These are phyloP conservation scores for Saccharomycopsis crataegensis DNA, from an alignment of 1,139 yeast species.

Conservation along the genomic window DNA sequence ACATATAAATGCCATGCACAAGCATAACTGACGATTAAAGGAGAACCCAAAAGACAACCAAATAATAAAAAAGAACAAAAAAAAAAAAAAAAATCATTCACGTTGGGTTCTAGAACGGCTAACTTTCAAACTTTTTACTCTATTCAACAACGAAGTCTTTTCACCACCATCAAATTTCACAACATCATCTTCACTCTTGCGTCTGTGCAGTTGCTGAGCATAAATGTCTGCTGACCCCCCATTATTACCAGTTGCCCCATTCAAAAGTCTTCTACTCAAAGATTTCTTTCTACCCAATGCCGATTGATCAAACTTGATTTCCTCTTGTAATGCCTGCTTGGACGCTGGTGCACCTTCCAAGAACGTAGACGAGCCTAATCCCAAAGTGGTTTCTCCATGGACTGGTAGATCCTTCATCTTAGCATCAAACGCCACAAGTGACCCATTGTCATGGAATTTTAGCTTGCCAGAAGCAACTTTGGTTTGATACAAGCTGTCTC, in stretches of 20 bases:
- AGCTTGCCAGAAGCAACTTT: neutral
- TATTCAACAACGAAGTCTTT: conserved; percentile 53
- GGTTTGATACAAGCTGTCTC: conserved; percentile 18
- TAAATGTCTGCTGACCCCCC: conserved; percentile 4
- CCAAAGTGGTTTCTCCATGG: conserved; percentile 80
- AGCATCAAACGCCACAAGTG: conserved; percentile 66
- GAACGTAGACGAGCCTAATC: conserved; percentile 88
- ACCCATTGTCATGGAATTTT: conserved; percentile 14
- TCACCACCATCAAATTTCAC: conserved; percentile 25
- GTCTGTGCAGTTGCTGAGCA: conserved; percentile 1
- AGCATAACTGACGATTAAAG: no score
- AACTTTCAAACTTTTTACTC: conserved; percentile 85
- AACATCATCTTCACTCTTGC: conserved; percentile 28
- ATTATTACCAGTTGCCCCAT: conserved; percentile 19
- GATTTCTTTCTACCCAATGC: conserved; percentile 65
- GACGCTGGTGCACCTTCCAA: conserved; percentile 97
- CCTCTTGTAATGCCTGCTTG: conserved; percentile 36
- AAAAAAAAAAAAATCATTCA: no score
- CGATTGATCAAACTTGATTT: conserved; percentile 23
- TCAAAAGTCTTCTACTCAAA: conserved; percentile 56
- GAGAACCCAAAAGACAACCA: no score
- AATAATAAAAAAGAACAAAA: no score
- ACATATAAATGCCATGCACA: no score
- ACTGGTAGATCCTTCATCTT: conserved; percentile 60
- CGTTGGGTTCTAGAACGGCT: conserved; percentile 29